phyloP scores from a whole-genome alignment of 331 rosid genomes.

The Acacia concinna region DNA sequence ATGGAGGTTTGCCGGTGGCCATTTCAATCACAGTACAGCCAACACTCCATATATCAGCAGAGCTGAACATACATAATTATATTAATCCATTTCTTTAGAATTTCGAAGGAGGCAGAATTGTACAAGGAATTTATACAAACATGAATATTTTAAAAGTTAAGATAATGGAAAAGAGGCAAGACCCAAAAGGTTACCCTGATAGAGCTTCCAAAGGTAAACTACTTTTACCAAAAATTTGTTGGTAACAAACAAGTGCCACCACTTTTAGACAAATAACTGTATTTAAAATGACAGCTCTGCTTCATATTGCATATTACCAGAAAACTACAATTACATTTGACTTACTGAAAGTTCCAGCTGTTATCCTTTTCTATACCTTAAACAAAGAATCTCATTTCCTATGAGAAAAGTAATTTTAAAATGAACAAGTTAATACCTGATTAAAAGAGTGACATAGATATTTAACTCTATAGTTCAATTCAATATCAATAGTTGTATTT shows the following conservation, averaged over 20 bases:
- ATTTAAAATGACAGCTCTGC: neutral
- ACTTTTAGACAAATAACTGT: neutral
- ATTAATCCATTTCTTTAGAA: neutral
- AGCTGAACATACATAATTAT: constrained; percentile 47
- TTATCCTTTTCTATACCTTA: constrained; percentile 1
- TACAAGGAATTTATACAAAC: neutral
- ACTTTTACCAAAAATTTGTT: constrained; percentile 1
- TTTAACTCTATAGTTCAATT: neutral
- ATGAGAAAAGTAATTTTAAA: constrained; percentile 11
- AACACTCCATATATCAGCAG: constrained; percentile 99
- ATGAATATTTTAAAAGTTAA: neutral
- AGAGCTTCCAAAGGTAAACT: constrained; percentile 9
- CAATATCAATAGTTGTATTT: neutral
- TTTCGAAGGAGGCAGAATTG: constrained; percentile 22
- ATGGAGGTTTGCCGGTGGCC: constrained; percentile 99
- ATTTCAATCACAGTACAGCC: constrained; percentile 99
- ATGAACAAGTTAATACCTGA: neutral
- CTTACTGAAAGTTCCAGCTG: constrained; percentile 15
- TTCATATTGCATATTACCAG: constrained; percentile 13
- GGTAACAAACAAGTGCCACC: neutral
- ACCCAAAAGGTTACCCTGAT: constrained; percentile 13
- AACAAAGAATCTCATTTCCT: constrained; percentile 11
- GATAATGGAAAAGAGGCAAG: constrained; percentile 4
- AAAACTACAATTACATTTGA: neutral
- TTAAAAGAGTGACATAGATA: neutral